Evolutionary conservation across 371 early-diverging fungal genomes (phyloP).

Genomic region (Lichtheimia hyalospora): DNA sequence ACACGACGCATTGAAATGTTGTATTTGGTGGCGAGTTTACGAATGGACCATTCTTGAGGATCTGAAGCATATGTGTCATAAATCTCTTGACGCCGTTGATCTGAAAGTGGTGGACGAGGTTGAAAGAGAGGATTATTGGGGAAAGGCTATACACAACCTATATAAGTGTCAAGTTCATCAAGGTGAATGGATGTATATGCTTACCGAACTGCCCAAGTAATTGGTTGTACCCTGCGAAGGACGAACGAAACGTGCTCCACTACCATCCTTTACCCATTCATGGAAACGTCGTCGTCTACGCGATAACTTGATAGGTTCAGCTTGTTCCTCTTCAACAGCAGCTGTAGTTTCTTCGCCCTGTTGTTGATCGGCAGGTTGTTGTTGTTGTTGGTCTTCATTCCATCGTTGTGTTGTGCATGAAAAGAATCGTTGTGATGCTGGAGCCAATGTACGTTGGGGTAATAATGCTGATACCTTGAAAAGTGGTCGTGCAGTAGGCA

Average conservation of each 20-base stretch:
- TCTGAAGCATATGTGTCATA: constrained; percentile 66
- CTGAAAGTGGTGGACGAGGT: constrained; percentile 78
- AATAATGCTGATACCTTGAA: no score
- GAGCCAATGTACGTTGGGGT: no score
- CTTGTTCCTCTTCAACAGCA: constrained; percentile 11
- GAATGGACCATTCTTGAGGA: constrained; percentile 67
- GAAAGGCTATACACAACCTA: constrained; percentile 66
- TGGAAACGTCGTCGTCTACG: constrained; percentile 45
- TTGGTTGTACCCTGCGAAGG: constrained; percentile 49
- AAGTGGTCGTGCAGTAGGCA: no score
- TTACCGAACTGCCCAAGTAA: constrained; percentile 36
- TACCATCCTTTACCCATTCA: constrained; percentile 37
- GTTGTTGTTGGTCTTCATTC: constrained; percentile 10
- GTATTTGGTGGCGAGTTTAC: constrained; percentile 72
- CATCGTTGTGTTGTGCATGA: constrained; percentile 11
- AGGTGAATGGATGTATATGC: background rate
- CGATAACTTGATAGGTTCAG: constrained; percentile 40
- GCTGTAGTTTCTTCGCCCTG: constrained; percentile 12
- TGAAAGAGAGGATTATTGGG: constrained; percentile 88
- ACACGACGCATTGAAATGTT: constrained; percentile 83
- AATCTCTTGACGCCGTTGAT: constrained; percentile 70
- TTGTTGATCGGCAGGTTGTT: constrained; percentile 1
- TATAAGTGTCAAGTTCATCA: background rate
- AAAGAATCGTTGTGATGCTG: constrained; percentile 4
- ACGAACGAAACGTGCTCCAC: constrained; percentile 34